Base-by-base conservation (phyloP, 345 rosid species). In the Populus alba region DNA sequence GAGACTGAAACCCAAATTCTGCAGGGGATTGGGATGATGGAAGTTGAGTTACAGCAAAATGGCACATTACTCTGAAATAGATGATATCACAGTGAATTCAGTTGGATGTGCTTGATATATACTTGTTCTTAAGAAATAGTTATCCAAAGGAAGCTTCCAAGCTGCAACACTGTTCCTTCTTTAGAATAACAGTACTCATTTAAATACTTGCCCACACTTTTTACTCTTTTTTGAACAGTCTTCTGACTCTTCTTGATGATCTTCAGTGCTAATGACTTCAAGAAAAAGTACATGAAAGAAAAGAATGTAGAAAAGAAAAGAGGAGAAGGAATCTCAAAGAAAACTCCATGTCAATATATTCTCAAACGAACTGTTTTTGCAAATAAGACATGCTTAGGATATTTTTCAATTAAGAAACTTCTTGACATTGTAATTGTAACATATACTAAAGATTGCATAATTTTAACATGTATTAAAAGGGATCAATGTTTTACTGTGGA, bases 201-300 rank as follows among this genome's bases (percentile, higher is more conserved):
- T 41, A 41, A 41, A 41, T 41, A 41, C 11, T 8, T 41, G 37
- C 6, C 9, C 29, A 3, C 65, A 18, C 20, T 33, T 68, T 43
- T 74, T 53, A 38, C 82, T 68, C 70, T 6, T 43, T 70, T 81
- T 13, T 66, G 68, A 73, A 66, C 33, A 17, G 71, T 68, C 78
- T 80, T 89, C 77, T 85, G 88, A 76, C 70, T 83, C 78, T 84
- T 85, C 81, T 81, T 83, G 79, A 83, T 47, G 73, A 90, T 70
- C 78, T 82, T 87, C 81, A 86, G 72, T 3, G 95, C 92, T 74
- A 91, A 43, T 6, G 94, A 78, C 77, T 91, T 93, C 77, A 95
- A 27, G 27, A 27, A 27, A 27, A 27, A 33, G 37, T 33, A 33
- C 5, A 33, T 33, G 37, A 33, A 33, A 33, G 6, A 33, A 33